phyloP scores from a whole-genome alignment of 73 alveolate species.

The Paramecium tetraurelia region DNA sequence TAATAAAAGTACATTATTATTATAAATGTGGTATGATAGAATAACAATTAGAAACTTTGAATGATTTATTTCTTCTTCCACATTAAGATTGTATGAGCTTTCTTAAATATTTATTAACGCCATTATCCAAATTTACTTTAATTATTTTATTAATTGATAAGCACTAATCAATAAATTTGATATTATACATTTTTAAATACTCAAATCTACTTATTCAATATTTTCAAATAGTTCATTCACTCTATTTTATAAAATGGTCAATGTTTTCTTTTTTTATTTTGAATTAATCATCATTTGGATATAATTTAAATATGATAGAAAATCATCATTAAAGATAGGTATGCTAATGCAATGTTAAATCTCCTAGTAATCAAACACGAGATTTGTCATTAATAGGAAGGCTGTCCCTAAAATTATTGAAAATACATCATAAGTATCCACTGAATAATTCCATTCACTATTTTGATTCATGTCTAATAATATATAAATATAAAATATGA shows the following conservation, averaged over 20 bases:
- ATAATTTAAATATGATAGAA: background rate
- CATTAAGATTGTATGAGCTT: conserved; percentile 1
- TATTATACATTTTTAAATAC: background rate
- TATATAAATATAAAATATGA: background rate
- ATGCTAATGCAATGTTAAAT: background rate
- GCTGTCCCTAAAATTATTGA: background rate
- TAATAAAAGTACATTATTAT: background rate
- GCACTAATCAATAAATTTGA: background rate
- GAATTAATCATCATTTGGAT: background rate
- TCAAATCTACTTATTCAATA: conserved; percentile 20
- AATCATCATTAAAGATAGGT: background rate
- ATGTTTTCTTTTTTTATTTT: background rate
- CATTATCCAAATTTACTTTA: conserved; percentile 1
- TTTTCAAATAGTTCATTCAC: background rate
- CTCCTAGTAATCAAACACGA: background rate
- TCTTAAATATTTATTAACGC: background rate
- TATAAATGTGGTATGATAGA: background rate
- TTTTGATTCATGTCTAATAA: background rate
- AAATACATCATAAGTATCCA: background rate
- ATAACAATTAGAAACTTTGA: background rate
- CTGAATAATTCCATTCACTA: background rate
- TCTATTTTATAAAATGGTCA: background rate
- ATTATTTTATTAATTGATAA: background rate
- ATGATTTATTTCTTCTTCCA: background rate
- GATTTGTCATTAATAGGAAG: background rate